Evolutionary conservation across 2,329 filamentous ascomycete species (phyloP).

Genomic region (Huntiella moniliformis): DNA sequence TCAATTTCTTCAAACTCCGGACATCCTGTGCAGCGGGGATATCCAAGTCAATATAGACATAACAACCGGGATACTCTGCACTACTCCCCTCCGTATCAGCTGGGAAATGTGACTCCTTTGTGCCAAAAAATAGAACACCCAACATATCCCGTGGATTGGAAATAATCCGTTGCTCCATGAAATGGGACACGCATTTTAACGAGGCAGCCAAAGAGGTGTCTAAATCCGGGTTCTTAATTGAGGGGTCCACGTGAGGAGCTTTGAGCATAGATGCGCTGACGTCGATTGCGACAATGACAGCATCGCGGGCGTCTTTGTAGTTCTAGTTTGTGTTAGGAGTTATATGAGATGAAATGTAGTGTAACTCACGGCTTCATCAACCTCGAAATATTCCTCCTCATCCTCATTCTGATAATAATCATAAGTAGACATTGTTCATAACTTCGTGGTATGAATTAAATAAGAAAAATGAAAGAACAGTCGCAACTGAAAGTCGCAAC

Average conservation of each 20-base stretch:
- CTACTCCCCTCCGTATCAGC: conserved; percentile 37
- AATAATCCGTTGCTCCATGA: conserved; percentile 98
- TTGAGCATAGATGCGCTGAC: conserved; percentile 74
- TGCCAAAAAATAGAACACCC: conserved; percentile 82
- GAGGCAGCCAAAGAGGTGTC: conserved; percentile 69
- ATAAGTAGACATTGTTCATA: no score
- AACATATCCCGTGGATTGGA: conserved; percentile 95
- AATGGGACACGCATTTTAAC: conserved; percentile 77
- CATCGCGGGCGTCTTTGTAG: conserved; percentile 88
- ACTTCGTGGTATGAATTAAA: no score
- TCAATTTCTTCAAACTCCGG: conserved; percentile 54
- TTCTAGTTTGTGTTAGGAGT: conserved; percentile 29
- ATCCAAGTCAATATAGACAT: conserved; percentile 74
- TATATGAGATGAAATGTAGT: background rate
- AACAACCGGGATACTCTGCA: conserved; percentile 72
- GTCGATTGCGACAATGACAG: conserved; percentile 92
- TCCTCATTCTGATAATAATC: background rate
- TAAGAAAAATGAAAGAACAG: no score
- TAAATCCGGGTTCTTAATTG: conserved; percentile 56
- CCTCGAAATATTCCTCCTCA: background rate
- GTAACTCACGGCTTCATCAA: background rate
- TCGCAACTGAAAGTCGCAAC: no score
- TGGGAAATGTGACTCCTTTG: conserved; percentile 62
- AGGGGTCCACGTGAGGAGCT: conserved; percentile 36
- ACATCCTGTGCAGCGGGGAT: conserved; percentile 76